Percentiles rank a stretch among this genome's conserved stretches.
These are phyloP conservation scores for Dovyalis caffra DNA, from an alignment of 345 rosid species.

Conservation along the genomic window DNA sequence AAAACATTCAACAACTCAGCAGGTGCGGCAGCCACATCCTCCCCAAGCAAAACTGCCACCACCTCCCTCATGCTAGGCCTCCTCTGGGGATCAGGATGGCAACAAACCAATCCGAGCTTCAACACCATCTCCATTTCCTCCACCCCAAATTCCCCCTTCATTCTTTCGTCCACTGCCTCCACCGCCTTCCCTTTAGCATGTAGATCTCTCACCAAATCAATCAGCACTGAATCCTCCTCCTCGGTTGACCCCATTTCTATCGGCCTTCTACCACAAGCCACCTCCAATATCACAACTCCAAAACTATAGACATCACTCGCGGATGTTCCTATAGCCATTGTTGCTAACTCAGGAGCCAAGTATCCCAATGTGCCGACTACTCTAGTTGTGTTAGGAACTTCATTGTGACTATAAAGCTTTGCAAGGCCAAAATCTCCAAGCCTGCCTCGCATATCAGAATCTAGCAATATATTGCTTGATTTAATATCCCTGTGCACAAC, in stretches of 20 bases:
- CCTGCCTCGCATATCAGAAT: slow-evolving; percentile 77
- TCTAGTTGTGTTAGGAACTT: slow-evolving; percentile 71
- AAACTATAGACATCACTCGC: slow-evolving; percentile 82
- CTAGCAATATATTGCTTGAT: slow-evolving; percentile 75
- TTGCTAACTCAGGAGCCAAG: slow-evolving; percentile 78
- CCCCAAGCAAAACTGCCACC: slow-evolving; percentile 50
- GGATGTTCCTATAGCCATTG: slow-evolving; percentile 48
- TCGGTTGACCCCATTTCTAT: slow-evolving; percentile 43
- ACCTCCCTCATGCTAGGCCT: slow-evolving; percentile 78
- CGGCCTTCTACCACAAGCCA: slow-evolving; percentile 74
- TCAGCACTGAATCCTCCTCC: slow-evolving; percentile 57
- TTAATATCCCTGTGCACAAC: slow-evolving; percentile 85
- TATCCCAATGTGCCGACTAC: slow-evolving; percentile 91
- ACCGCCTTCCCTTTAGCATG: slow-evolving; percentile 46
- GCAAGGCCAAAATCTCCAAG: slow-evolving; percentile 89
- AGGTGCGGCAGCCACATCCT: slow-evolving; percentile 38
- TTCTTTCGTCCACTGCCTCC: slow-evolving; percentile 60
- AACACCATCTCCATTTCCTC: slow-evolving; percentile 64
- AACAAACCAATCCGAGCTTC: slow-evolving; percentile 85
- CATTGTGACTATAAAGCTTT: slow-evolving; percentile 69
- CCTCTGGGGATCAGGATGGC: slow-evolving; percentile 66
- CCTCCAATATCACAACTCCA: slow-evolving; percentile 85
- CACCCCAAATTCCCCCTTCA: slow-evolving; percentile 40
- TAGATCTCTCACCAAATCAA: slow-evolving; percentile 71
- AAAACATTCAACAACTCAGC: slow-evolving; percentile 38